Percentiles rank a stretch among this genome's conserved stretches.
Evolutionary conservation across 2,329 filamentous ascomycete species (phyloP).

Genomic region (Remersonia thermophila): DNA sequence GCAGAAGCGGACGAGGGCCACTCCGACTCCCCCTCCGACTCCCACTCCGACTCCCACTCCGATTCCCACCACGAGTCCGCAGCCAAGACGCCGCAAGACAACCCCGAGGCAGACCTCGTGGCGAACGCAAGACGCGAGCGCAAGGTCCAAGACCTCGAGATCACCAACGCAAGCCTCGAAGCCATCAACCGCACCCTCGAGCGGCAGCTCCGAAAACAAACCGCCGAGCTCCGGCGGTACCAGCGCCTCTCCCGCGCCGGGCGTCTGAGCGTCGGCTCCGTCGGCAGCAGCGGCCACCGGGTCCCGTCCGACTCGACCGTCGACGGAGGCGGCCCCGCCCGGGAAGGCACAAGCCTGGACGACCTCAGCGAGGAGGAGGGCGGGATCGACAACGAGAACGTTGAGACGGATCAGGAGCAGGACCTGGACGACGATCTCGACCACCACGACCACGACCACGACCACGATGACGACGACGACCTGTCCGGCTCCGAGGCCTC

Average conservation of each 20-base stretch:
- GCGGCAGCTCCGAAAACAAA: constrained; percentile 82
- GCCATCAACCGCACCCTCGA: constrained; percentile 93
- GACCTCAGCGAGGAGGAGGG: constrained; percentile 41
- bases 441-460: constrained; percentile 32
- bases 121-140: constrained; percentile 82
- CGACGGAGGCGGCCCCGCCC: constrained; percentile 28
- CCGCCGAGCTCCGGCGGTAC: constrained; percentile 73
- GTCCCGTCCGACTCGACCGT: constrained; percentile 31
- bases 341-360: constrained; percentile 34
- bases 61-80: constrained; percentile 26
- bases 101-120: constrained; percentile 62
- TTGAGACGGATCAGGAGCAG: constrained; percentile 22
- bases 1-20: constrained; percentile 12
- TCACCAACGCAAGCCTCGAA: constrained; percentile 86
- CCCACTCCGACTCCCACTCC: constrained; percentile 1
- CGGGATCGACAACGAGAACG: no score
- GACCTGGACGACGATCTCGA: constrained; percentile 40
- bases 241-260: constrained; percentile 76
- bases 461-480: constrained; percentile 38
- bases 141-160: constrained; percentile 92
- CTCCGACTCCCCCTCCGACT: constrained; percentile 12
- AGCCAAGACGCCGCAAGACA: constrained; percentile 43
- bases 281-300: constrained; percentile 20
- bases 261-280: constrained; percentile 45
- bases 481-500: constrained; percentile 30